Conservation (phyloP, 257 asterid genomes). For the Paulownia fortunei region DNA sequence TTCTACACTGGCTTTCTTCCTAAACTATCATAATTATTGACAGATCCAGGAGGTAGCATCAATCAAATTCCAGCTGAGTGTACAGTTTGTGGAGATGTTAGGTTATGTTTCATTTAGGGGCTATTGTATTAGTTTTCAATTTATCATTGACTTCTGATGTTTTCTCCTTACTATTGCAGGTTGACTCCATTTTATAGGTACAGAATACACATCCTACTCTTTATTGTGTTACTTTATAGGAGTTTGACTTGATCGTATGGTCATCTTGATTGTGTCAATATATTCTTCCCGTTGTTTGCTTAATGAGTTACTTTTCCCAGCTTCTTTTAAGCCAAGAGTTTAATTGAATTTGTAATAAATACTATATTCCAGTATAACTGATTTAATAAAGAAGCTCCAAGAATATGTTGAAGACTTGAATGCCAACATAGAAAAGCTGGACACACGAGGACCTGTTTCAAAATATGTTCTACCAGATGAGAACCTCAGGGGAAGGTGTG, state of each 20-base stretch:
- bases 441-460: constrained; percentile 81
- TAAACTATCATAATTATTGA: constrained; percentile 23
- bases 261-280: constrained; percentile 1
- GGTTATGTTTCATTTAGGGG: constrained; percentile 49
- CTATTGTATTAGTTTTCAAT: constrained; percentile 22
- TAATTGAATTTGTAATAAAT: constrained; percentile 10
- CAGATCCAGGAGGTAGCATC: constrained; percentile 99
- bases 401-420: constrained; percentile 86
- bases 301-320: background rate
- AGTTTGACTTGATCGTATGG: background rate
- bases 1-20: constrained; percentile 18
- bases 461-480: constrained; percentile 88
- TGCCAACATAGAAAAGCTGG: constrained; percentile 77
- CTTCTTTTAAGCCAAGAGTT: constrained; percentile 12
- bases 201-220: constrained; percentile 10
- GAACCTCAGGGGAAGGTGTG: constrained; percentile 90
- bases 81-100: constrained; percentile 89
- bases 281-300: background rate
- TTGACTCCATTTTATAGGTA: constrained; percentile 98
- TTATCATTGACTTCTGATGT: constrained; percentile 37
- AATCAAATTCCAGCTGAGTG: constrained; percentile 96
- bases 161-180: constrained; percentile 55
- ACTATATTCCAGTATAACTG: constrained; percentile 65
- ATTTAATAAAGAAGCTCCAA: constrained; percentile 71
- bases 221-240: constrained; percentile 1